A percentile compares a stretch with the other conserved stretches of the same genome.
phyloP scores from a whole-genome alignment of 805 yeast species.

The Ascoidea tarda region DNA sequence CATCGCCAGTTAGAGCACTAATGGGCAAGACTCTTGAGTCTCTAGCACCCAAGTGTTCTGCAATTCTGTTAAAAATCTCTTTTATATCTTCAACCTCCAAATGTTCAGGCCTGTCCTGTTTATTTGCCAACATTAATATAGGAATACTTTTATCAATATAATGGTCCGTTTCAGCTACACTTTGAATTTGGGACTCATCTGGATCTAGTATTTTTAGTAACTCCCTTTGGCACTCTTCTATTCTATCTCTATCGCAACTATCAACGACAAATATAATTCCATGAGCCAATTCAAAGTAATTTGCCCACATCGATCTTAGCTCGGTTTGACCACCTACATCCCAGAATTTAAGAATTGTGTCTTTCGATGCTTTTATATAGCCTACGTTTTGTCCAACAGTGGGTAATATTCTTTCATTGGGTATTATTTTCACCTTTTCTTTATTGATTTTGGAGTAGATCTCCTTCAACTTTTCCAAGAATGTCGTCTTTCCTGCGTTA shows the following conservation, averaged over 20 bases:
- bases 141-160: constrained; percentile 42
- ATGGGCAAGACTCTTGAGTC: constrained; percentile 86
- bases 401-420: constrained; percentile 61
- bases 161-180: constrained; percentile 35
- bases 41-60: constrained; percentile 77
- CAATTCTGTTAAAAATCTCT: constrained; percentile 68
- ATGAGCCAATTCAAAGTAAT: constrained; percentile 76
- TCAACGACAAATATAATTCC: constrained; percentile 90
- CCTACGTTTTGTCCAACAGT: constrained; percentile 90
- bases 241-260: constrained; percentile 70
- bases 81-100: constrained; percentile 70
- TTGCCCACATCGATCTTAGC: constrained; percentile 76
- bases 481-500: constrained; percentile 91
- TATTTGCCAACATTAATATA: constrained; percentile 86
- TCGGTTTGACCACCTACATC: constrained; percentile 92
- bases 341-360: constrained; percentile 68
- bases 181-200: constrained; percentile 9
- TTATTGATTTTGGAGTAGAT: constrained; percentile 25
- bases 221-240: constrained; percentile 66
- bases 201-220: constrained; percentile 17
- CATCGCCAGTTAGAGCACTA: constrained; percentile 72
- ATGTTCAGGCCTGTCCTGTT: constrained; percentile 67
- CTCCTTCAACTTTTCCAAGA: constrained; percentile 51
- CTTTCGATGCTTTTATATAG: constrained; percentile 22
- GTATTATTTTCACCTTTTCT: constrained; percentile 24